phyloP scores from a whole-genome alignment of 2,329 filamentous ascomycete genomes.

The Penicillium sp. region DNA sequence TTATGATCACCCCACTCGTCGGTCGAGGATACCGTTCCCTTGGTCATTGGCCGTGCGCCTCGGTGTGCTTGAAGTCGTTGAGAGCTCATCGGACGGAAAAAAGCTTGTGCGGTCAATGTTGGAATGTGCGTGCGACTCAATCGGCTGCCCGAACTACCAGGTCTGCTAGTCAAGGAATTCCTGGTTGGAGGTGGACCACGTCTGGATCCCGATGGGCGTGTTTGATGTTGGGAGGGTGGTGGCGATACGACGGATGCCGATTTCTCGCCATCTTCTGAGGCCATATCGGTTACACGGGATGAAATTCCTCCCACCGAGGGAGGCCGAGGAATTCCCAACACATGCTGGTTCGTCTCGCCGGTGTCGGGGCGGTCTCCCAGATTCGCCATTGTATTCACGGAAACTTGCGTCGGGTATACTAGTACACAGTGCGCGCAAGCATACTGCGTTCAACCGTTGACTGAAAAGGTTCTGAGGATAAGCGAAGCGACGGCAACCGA shows the following conservation, averaged over 20 bases:
- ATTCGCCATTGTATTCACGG: conserved; percentile 27
- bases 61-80: conserved; percentile 91
- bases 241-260: conserved; percentile 47
- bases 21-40: conserved; percentile 37
- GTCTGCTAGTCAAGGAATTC: conserved; percentile 51
- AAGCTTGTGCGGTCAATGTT: conserved; percentile 83
- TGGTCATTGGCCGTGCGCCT: conserved; percentile 58
- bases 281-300: conserved; percentile 70
- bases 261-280: conserved; percentile 57
- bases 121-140: conserved; percentile 86
- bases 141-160: conserved; percentile 64
- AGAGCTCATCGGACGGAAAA: conserved; percentile 96
- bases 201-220: conserved; percentile 61
- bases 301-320: conserved; percentile 59
- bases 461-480: background rate
- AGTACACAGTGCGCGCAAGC: conserved; percentile 21
- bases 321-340: conserved; percentile 57
- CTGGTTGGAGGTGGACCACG: conserved; percentile 52
- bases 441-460: conserved; percentile 23
- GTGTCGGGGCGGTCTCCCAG: conserved; percentile 37
- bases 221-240: conserved; percentile 54
- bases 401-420: conserved; percentile 12
- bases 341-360: conserved; percentile 45
- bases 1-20: conserved; percentile 51
- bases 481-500: conserved; percentile 6